Evolutionary conservation across 768 basidiomycete genomes (phyloP), one percentile per base, ranked within the genome.

Genomic region (Porphyrellus cyaneotinctus): DNA sequence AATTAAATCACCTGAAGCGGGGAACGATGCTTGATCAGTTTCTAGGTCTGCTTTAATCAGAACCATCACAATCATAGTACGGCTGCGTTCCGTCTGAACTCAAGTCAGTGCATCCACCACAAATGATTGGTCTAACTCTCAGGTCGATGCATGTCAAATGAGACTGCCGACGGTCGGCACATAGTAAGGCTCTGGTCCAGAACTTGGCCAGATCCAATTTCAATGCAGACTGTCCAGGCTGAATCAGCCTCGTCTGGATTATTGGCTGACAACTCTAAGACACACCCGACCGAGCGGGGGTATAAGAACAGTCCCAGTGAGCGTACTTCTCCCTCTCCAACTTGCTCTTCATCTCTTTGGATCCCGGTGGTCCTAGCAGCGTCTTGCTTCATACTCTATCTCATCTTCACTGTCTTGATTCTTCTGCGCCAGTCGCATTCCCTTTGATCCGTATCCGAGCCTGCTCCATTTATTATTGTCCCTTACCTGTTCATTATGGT

Each of bases 291-390:
- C 18, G n/a, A n/a, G n/a, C 3, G 4, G 37, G 33, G 32, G 58
- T 67, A 67, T 65, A 67, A 67, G 46, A 58, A 35, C 39, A 6
- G 31, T 38, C 46, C 12, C 44, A 20, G 49, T 51, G 49, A 51
- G 56, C 49, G 37, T 22, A 23, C 37, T 26, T 59, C 57, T 54
- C 59, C 61, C 66, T 70, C 71, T 67, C 58, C 66, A 66, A 69
- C 69, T 65, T 69, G 63, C 65, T 61, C 68, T 67, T 65, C 70
- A 58, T 53, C 55, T 72, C 55, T 57, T 57, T 64, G 63, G 81
- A 74, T 82, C 82, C 82, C 63, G 80, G 82, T 72, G 82, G 76
- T 82, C 79, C 58, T 56, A 51, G 20, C 42, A 53, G 52, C 54
- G 46, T 58, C 55, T 41, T 54, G 55, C 57, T 36, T 38, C 53